Evolutionary conservation across 2,329 filamentous ascomycete species (phyloP), one percentile per base, ranked within the genome.

Genomic region (Epichloe sp.): DNA sequence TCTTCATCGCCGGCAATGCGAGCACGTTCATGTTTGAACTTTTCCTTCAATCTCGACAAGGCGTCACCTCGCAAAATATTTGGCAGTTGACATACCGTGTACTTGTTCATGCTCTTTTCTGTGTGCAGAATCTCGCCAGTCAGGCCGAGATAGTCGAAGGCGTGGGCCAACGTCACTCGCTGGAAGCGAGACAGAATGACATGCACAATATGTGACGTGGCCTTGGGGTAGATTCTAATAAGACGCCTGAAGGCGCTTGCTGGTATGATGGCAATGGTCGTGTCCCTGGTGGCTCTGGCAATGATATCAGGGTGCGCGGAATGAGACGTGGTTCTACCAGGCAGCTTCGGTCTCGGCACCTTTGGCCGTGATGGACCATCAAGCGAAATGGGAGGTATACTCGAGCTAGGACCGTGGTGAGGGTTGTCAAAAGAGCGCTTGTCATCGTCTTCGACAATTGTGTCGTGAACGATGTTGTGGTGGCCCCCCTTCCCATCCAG

Each of bases 231-330:
- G 23, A 96, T 84, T 62, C 88, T 82, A 48, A 95, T 98, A 49
- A 98, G 73, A 8, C 94, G 83, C 49, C 89, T 82, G 60, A 98
- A 98, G 3, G 93, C 94, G 63, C 89, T 95, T 1, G 93, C 93
- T 1, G 94, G 94, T 52, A 98, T 98, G 56, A 98, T 94, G 5
- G 93, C 93, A 67, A 98, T 96, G 0, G 94, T 98, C 0, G 93
- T 98, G 63, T 98, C 94, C 23, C 94, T 86, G 15, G 89, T 94
- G 5, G 93, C 93, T 57, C 93, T 80, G n/a, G 91, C 93, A 56
- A 98, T 88, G 55, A 98, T 93, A 62, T 98, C 93, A 11, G 93
- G 93, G 67, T 98, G 93, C 0, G 88, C 89, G 14, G 93, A 97
- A 56, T 83, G 85, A 11, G 80, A 78, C 35, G 71, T 67, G 15